Base-by-base conservation (phyloP, 106 monocot genomes). In the Vanilla planifolia region DNA sequence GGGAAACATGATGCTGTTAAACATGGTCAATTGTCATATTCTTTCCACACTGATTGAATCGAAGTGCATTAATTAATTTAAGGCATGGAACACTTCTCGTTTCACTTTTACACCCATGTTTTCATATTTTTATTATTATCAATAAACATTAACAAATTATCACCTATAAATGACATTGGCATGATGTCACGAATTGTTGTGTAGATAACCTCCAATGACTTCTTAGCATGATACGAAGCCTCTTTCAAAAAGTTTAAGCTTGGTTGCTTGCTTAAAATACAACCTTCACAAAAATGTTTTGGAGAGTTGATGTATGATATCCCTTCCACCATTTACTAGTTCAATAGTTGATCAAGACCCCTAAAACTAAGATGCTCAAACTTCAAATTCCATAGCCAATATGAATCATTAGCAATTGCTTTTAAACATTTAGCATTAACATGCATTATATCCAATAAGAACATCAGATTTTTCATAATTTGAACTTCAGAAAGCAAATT, bases 381-480 rank as follows among this genome's bases (percentile, higher is more conserved):
- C 17, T 14, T 61, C 8, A 61, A 42, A 16, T 61, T 30, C 33
- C 58, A 58, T 13, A 58, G 26, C 58, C 14, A 58, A 15, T 6
- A 16, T 2, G 2, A 0, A 58, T 58, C 58, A 16, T 33, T 58
- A 0, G 35, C 8, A 34, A 14, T 17, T 48, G 58, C 33, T 0
- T 43, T 41, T 13, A 61, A n/a, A 27, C 61, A 61, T 27, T 43
- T 43, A 2, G 21, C 43, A 60, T 14, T 11, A 6, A 1, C 42
- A 15, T 27, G 14, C 19, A 43, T 24, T 13, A 43, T 43, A 27
- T 61, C 28, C 6, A 45, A 26, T 14, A 29, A n/a, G 28, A 62
- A 45, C 15, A 44, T n/a, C 16, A 0, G 13, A 44, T 62, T 30
- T 15, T 28, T 62, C 45, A 27, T 15, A 14, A 44, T 62, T 16